Conservation (phyloP, 1,139 yeast genomes). For the Blastobotrys elegans region DNA sequence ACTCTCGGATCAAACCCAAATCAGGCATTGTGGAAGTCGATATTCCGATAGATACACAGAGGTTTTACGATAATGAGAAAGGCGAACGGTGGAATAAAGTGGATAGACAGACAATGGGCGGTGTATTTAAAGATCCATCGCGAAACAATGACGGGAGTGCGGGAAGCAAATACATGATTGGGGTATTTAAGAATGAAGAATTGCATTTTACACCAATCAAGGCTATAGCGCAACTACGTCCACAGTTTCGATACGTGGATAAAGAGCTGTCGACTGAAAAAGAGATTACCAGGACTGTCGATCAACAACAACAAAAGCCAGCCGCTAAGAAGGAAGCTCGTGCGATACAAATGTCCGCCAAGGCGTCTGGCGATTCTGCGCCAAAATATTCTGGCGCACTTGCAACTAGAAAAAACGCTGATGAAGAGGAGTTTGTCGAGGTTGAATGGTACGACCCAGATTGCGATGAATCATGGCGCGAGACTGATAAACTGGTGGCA, state of each 20-base stretch:
- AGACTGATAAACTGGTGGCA: constrained; percentile 33
- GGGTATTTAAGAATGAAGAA: constrained; percentile 44
- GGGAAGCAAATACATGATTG: constrained; percentile 53
- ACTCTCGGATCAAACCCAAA: constrained; percentile 57
- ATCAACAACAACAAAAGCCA: constrained; percentile 43
- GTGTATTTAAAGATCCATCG: constrained; percentile 35
- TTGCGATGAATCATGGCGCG: constrained; percentile 36
- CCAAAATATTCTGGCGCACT: constrained; percentile 77
- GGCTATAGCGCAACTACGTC: constrained; percentile 72
- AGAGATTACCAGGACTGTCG: constrained; percentile 32
- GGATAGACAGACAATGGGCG: constrained; percentile 58
- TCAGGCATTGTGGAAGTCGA: constrained; percentile 62
- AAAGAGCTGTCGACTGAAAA: constrained; percentile 29
- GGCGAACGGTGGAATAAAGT: constrained; percentile 60
- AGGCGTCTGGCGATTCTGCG: constrained; percentile 53
- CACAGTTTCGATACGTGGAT: constrained; percentile 71
- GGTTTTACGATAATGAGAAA: constrained; percentile 61
- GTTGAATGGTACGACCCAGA: constrained; percentile 47
- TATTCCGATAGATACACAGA: constrained; percentile 58
- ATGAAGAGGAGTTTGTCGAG: constrained; percentile 59
- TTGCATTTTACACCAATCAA: constrained; percentile 63
- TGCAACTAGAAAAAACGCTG: constrained; percentile 64
- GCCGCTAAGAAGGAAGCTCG: constrained; percentile 48
- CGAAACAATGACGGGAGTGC: constrained; percentile 12
- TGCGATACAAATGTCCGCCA: constrained; percentile 73